Base-by-base conservation (phyloP, 2,329 filamentous ascomycete species). In the Claviceps pusilla region DNA sequence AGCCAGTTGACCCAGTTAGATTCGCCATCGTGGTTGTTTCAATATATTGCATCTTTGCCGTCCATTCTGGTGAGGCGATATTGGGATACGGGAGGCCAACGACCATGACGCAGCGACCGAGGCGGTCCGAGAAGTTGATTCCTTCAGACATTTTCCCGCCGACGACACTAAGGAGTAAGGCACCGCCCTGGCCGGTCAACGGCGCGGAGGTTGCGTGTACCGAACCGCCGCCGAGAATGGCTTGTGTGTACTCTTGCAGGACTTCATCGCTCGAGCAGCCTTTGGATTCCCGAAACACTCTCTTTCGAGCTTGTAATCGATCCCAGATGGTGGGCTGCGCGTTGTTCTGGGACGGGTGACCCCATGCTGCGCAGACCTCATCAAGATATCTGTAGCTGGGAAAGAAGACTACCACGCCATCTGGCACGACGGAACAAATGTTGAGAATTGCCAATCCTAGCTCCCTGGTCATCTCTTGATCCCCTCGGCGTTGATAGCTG, bases 111-210 rank as follows among this genome's bases (percentile, higher is more conserved):
- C 87, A 91, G 31, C 93, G 83, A 1, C 93, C 93, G 0, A 98
- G 80, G 3, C 78, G 76, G 69, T 98, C 90, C 0, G 88, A 91
- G 71, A 98, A 98, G 70, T 98, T 98, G 72, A 98, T 98, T 59
- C 93, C 93, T 70, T 98, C 93, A 55, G 88, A 95, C 71, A 98
- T 84, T 60, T 91, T 95, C 14, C 93, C 93, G 54, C 91, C 91
- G 3, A 98, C 85, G 3, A 98, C 90, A 53, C 89, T 90, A 31
- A 98, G 78, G 0, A 98, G 77, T 0, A 97, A 71, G 0, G 87
- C 91, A 0, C 90, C 90, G 50, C 77, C 39, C 35, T 35, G 37
- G n/a, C 47, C 41, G n/a, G 11, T 54, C 19, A 7, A 19, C 28
- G 52, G 19, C 19, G 48, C 12, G 10, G 14, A 29, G 6, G 42